These are phyloP conservation scores for Citrullus colocynthis DNA, from an alignment of 306 rosid genomes.

Conservation along the genomic window DNA sequence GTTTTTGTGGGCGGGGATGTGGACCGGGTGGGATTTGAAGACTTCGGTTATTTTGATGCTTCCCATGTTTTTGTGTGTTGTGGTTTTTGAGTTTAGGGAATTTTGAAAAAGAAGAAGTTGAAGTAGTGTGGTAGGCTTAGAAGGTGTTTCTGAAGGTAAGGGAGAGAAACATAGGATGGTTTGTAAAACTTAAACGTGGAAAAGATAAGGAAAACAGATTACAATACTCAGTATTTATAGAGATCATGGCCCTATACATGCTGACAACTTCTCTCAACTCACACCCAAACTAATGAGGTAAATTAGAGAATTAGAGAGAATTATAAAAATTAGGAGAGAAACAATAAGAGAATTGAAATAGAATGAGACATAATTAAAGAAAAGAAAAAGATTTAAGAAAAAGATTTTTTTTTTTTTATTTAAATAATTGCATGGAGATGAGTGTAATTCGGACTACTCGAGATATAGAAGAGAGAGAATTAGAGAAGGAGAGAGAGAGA, in stretches of 20 bases:
- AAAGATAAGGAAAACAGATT: conserved; percentile 1
- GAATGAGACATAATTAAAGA: no score
- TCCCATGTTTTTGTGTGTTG: no score
- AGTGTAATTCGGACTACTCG: background rate
- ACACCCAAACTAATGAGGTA: background rate
- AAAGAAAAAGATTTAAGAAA: background rate
- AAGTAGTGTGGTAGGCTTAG: no score
- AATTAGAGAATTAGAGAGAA: no score
- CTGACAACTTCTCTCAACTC: conserved; percentile 32
- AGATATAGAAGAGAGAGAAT: background rate
- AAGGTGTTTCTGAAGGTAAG: no score
- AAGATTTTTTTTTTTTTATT: no score
- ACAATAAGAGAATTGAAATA: background rate
- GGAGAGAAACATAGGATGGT: conserved; percentile 4
- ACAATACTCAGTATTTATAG: conserved; percentile 33
- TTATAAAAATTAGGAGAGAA: no score
- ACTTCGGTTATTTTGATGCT: conserved; percentile 39
- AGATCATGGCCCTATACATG: conserved; percentile 24
- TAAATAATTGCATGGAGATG: no score
- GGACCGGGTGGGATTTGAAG: conserved; percentile 42
- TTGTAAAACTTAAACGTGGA: no score
- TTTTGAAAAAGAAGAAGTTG: no score
- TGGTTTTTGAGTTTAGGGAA: no score
- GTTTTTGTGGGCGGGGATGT: conserved; percentile 32
- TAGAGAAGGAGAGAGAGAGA: background rate